Percentiles rank a stretch among this genome's conserved stretches.
phyloP scores from a whole-genome alignment of 2,329 filamentous ascomycete genomes.

The Aspergillus ibericus region DNA sequence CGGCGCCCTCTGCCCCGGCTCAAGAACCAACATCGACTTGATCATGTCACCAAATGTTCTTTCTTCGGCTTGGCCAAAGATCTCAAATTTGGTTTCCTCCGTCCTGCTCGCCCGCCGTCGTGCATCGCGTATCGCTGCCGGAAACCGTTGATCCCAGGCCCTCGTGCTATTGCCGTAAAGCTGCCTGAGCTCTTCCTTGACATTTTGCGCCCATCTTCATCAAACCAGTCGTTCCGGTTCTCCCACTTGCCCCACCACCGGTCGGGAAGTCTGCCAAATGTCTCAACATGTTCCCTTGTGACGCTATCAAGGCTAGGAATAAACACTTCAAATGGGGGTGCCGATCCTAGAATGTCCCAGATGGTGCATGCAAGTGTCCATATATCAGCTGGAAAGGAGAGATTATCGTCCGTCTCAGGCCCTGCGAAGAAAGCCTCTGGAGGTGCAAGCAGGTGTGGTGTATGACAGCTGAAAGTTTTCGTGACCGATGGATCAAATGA shows the following conservation, averaged over 20 bases:
- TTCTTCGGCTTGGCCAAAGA: slow-evolving; percentile 12
- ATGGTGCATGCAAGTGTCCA: slow-evolving; percentile 31
- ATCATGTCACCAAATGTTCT: slow-evolving; percentile 19
- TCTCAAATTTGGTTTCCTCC: neutral
- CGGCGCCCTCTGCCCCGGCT: slow-evolving; percentile 16
- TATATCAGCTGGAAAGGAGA: slow-evolving; percentile 33
- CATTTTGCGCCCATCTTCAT: slow-evolving; percentile 20
- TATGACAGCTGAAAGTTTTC: slow-evolving; percentile 15
- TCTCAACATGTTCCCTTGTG: slow-evolving; percentile 27
- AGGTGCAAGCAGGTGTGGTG: slow-evolving; percentile 20
- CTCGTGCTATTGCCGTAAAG: neutral
- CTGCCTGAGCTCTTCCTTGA: slow-evolving; percentile 3
- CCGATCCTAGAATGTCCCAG: slow-evolving; percentile 31
- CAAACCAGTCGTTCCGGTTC: slow-evolving; percentile 17
- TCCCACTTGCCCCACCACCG: slow-evolving; percentile 27
- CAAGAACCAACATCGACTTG: slow-evolving; percentile 18
- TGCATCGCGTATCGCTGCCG: slow-evolving; percentile 10
- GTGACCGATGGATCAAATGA: slow-evolving; percentile 16
- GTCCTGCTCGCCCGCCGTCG: neutral
- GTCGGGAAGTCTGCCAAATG: slow-evolving; percentile 24
- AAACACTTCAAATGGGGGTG: slow-evolving; percentile 26
- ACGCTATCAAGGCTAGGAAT: slow-evolving; percentile 22
- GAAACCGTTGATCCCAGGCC: slow-evolving; percentile 8
- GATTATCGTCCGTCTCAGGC: slow-evolving; percentile 23
- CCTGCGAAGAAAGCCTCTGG: slow-evolving; percentile 34